phyloP scores from a whole-genome alignment of 2,329 filamentous ascomycete genomes.

The Claviceps paspali region DNA sequence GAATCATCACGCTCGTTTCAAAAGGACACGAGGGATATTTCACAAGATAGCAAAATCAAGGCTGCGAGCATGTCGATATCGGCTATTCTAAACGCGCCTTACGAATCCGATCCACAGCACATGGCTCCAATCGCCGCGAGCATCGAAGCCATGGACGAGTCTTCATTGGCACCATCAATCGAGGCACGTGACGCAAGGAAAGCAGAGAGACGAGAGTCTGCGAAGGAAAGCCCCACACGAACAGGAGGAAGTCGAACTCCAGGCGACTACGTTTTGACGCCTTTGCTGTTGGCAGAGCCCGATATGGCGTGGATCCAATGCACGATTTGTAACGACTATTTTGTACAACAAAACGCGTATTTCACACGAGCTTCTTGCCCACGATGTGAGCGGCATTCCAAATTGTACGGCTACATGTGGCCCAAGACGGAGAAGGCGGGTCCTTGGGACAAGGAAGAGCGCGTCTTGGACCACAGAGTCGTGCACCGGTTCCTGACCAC shows the following conservation, averaged over 20 bases:
- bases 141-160: constrained; percentile 12
- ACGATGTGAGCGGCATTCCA: constrained; percentile 87
- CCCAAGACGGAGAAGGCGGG: constrained; percentile 82
- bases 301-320: constrained; percentile 78
- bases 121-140: constrained; percentile 11
- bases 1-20: constrained; percentile 12
- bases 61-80: constrained; percentile 18
- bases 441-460: constrained; percentile 53
- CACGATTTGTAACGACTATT: constrained; percentile 64
- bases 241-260: constrained; percentile 34
- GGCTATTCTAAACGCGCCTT: constrained; percentile 17
- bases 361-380: constrained; percentile 75
- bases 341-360: constrained; percentile 81
- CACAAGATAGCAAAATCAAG: constrained; percentile 3
- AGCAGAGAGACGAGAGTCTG: constrained; percentile 18
- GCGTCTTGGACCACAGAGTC: constrained; percentile 69
- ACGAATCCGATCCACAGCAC: constrained; percentile 7
- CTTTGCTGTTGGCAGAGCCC: constrained; percentile 57
- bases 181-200: constrained; percentile 12
- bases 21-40: not conserved
- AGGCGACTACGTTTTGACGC: constrained; percentile 73
- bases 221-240: constrained; percentile 19
- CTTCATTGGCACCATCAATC: constrained; percentile 3
- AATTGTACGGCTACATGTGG: constrained; percentile 89
- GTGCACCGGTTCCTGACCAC: constrained; percentile 71